Base-by-base conservation (phyloP, 495 filamentous ascomycete genomes). In the Immersiella caudata region DNA sequence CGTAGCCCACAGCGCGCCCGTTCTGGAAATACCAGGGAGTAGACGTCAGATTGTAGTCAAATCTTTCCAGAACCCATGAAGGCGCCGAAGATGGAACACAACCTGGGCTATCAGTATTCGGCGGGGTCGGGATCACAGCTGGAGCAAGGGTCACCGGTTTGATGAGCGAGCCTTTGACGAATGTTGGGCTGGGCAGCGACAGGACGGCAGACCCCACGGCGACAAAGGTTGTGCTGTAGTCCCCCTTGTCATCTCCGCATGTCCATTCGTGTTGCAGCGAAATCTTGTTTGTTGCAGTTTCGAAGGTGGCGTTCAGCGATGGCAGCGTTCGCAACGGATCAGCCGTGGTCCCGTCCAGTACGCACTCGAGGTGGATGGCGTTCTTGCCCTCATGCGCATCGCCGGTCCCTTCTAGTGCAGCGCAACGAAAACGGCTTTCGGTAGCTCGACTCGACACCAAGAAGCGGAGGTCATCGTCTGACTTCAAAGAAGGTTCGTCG, bases 231-330 rank as follows among this genome's bases (percentile, higher is more conserved):
- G 51, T 55, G 51, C 51, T 55, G 12, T 55, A 25, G 2, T 55
- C 51, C 51, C 51, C 51, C 24, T 55, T 55, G 51, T 55, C 51
- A 55, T 55, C 18, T n/a, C 51, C 51, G n/a, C 51, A 55, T 14
- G 51, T 21, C 51, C 51, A 55, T n/a, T 55, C 20, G 2, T 55
- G 51, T 55, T 55, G 51, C 9, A 55, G 51, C 24, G 51, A 55
- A 22, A 55, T 55, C n/a, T 22, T 55, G 20, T 12, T 55, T 7
- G n/a, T 55, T 55, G 9, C 8, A 2, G 24, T n/a, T 2, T 55
- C 51, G 51, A 18, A 55, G 2, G 51, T 55, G 51, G 51, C 51
- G 51, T 55, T 55, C n/a, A 55, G 20, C 2, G 51, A 21, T n/a
- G 51, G n/a, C 24, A 55, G 12, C 14, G 51, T 55, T 9, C 20